Conservation (phyloP, 306 rosid genomes). For the Fragaria ananassa region DNA sequence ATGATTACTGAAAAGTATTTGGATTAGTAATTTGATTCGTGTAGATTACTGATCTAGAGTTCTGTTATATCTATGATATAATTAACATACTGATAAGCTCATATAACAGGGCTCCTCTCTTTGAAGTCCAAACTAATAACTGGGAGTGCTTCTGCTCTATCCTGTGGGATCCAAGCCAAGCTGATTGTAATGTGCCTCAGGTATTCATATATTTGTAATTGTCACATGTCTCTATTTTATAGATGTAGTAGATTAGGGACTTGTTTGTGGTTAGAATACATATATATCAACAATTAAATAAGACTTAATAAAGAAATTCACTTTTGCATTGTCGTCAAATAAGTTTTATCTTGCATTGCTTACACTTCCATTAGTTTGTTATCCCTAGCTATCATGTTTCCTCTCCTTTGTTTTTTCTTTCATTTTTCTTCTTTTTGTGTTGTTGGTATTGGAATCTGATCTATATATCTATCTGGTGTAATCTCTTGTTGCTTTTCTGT, state of each 20-base stretch:
- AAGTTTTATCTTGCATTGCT: not conserved
- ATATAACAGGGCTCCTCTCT: slow-evolving; percentile 46
- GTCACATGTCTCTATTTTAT: not conserved
- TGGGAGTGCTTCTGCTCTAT: slow-evolving; percentile 58
- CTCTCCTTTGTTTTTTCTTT: slow-evolving; percentile 4
- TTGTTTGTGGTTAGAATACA: not conserved
- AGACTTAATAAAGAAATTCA: not conserved
- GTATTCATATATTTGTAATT: slow-evolving; percentile 24
- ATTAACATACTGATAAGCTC: slow-evolving; percentile 13
- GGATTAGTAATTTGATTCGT: not conserved
- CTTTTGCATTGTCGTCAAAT: not conserved
- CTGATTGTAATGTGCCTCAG: slow-evolving; percentile 57
- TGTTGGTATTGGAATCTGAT: not conserved
- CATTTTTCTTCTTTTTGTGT: not conserved
- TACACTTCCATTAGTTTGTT: not conserved
- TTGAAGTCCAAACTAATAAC: slow-evolving; percentile 47
- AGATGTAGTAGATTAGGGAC: not conserved
- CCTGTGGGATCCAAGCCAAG: slow-evolving; percentile 47
- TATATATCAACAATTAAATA: not conserved
- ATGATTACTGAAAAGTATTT: not conserved
- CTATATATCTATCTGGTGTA: not conserved
- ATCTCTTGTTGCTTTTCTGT: slow-evolving; percentile 12
- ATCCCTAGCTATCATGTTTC: not conserved
- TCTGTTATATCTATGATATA: not conserved
- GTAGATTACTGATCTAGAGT: not conserved